These are phyloP conservation scores for Oryza nivara DNA, from an alignment of 176 grass and related monocot species.

Conservation along the genomic window DNA sequence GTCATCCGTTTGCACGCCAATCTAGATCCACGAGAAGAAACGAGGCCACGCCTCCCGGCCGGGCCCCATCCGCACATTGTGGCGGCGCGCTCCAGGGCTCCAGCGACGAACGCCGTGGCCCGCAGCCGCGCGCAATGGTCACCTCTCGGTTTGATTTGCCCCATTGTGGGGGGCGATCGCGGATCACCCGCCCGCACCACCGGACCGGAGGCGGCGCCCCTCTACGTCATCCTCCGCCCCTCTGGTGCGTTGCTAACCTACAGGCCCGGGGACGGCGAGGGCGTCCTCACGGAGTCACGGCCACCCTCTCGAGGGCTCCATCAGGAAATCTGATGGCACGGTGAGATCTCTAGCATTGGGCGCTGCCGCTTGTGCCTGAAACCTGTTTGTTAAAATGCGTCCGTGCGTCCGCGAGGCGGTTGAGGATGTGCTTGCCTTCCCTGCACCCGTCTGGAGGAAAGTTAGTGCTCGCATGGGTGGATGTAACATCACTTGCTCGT, in stretches of 20 bases:
- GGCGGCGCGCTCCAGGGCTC: too few relatives aligned
- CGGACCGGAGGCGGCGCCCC: background rate
- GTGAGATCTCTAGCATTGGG: background rate
- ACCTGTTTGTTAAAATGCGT: constrained; percentile 32
- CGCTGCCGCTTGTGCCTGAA: background rate
- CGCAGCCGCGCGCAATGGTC: background rate
- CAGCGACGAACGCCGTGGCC: background rate
- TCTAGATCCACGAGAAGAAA: too few relatives aligned
- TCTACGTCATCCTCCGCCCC: constrained; percentile 34
- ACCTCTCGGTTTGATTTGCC: background rate
- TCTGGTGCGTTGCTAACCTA: constrained; percentile 21
- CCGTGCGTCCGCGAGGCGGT: background rate
- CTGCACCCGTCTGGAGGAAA: constrained; percentile 23
- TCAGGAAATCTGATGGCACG: background rate
- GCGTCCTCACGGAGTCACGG: background rate
- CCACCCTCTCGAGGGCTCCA: background rate
- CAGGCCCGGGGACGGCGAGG: background rate
- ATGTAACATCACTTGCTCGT: constrained; percentile 24
- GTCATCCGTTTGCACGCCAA: too few relatives aligned
- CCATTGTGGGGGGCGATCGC: background rate
- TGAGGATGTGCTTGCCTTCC: constrained; percentile 25
- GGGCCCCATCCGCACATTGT: too few relatives aligned
- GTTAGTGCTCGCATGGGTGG: constrained; percentile 36
- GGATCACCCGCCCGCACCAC: too few relatives aligned
- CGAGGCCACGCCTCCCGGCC: too few relatives aligned